Conservation (phyloP, 495 filamentous ascomycete species). For the Annulohypoxylon moriforme region DNA sequence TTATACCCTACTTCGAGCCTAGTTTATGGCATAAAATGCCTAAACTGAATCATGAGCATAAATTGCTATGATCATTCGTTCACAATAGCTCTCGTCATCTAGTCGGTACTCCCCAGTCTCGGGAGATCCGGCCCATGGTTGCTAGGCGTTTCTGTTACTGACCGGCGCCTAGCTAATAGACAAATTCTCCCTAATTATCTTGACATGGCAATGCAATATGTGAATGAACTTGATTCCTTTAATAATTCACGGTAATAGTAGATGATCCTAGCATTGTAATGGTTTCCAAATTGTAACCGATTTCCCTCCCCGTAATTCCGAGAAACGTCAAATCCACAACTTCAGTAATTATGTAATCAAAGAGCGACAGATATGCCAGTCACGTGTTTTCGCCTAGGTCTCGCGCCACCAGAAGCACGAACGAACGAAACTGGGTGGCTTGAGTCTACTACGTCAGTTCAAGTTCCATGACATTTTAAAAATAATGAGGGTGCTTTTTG, state of each 20-base stretch:
- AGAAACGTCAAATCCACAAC: neutral
- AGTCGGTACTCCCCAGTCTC: neutral
- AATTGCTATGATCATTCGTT: neutral
- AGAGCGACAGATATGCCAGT: neutral
- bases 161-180: neutral
- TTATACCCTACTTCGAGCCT: neutral
- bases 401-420: conserved; percentile 45
- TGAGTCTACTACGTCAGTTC: conserved; percentile 34
- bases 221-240: neutral
- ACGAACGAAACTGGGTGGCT: conserved; percentile 26
- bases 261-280: neutral
- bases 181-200: neutral
- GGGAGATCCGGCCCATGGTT: too few species aligned
- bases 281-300: neutral
- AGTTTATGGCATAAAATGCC: neutral
- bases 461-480: neutral
- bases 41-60: neutral
- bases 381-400: conserved; percentile 57
- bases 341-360: conserved; percentile 7
- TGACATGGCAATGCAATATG: neutral
- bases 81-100: neutral
- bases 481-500: neutral
- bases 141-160: neutral
- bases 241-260: too few species aligned
- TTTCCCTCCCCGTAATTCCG: neutral